A percentile compares a stretch with the other conserved stretches of the same genome.
phyloP scores from a whole-genome alignment of 257 asterid genomes.

The Salvia rosmarinus region DNA sequence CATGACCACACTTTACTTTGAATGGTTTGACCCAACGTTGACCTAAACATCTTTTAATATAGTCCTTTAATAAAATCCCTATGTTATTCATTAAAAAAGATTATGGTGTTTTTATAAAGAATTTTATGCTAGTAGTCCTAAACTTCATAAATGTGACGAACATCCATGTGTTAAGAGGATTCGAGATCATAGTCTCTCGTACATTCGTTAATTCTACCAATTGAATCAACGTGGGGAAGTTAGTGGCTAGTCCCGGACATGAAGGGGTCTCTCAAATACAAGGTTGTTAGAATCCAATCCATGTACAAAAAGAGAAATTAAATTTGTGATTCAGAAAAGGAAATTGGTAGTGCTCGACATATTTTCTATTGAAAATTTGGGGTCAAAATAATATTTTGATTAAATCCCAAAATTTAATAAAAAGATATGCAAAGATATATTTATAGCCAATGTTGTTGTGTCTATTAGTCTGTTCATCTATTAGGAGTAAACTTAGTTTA shows the following conservation, averaged over 20 bases:
- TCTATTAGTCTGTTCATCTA: too few relatives aligned
- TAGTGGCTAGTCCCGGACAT: neutral
- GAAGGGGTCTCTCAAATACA: constrained; percentile 8
- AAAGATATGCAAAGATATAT: too few relatives aligned
- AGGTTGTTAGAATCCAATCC: constrained; percentile 17
- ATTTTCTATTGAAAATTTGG: too few relatives aligned
- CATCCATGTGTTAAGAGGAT: neutral
- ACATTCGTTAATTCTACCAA: too few relatives aligned
- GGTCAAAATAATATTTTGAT: too few relatives aligned
- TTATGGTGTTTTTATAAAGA: neutral
- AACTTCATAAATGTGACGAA: neutral
- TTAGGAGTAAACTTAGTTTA: too few relatives aligned
- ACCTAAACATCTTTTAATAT: neutral
- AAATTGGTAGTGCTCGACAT: constrained; percentile 11
- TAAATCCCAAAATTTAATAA: too few relatives aligned
- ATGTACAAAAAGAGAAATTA: constrained; percentile 19
- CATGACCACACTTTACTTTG: constrained; percentile 7
- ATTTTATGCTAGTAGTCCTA: constrained; percentile 11
- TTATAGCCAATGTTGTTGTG: too few relatives aligned
- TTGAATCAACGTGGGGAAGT: neutral
- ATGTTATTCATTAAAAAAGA: neutral
- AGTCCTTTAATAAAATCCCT: too few relatives aligned
- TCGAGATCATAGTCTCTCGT: neutral
- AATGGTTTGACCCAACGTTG: neutral
- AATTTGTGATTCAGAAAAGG: constrained; percentile 12